Percentiles rank a stretch among this genome's conserved stretches.
Evolutionary conservation across 1,284 basidiomycete species (phyloP).

Genomic region (Rhodotorula mucilaginosa): DNA sequence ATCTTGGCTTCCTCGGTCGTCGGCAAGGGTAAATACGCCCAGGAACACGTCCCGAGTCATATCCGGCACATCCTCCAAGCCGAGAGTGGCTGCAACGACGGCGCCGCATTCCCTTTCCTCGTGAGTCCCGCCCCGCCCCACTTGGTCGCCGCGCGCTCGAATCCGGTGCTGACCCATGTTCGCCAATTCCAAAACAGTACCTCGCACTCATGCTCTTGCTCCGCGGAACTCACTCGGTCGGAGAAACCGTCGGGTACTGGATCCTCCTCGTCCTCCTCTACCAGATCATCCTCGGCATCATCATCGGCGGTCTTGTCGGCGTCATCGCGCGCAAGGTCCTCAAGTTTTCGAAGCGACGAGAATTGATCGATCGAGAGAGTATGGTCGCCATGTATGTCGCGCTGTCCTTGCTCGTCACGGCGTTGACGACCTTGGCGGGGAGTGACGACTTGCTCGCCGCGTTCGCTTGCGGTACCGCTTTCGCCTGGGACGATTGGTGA

Average conservation of each 20-base stretch:
- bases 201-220: slow-evolving; percentile 86
- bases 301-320: slow-evolving; percentile 77
- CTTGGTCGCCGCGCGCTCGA: not conserved
- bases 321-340: slow-evolving; percentile 84
- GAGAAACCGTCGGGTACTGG: slow-evolving; percentile 63
- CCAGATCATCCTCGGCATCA: slow-evolving; percentile 74
- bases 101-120: slow-evolving; percentile 91
- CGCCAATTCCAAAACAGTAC: slow-evolving; percentile 52
- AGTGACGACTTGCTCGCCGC: slow-evolving; percentile 90
- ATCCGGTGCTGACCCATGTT: not conserved
- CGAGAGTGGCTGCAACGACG: slow-evolving; percentile 76
- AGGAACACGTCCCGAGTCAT: slow-evolving; percentile 96
- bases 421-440: slow-evolving; percentile 79
- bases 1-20: slow-evolving; percentile 63
- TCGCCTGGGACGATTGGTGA: slow-evolving; percentile 76
- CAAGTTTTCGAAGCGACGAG: slow-evolving; percentile 86
- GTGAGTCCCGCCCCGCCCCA: slow-evolving; percentile 10
- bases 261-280: slow-evolving; percentile 68
- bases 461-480: slow-evolving; percentile 92
- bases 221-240: slow-evolving; percentile 65
- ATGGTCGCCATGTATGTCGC: slow-evolving; percentile 85
- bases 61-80: slow-evolving; percentile 88
- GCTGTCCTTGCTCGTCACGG: slow-evolving; percentile 70
- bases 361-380: slow-evolving; percentile 92
- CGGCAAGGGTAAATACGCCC: slow-evolving; percentile 89